A percentile compares a stretch with the other conserved stretches of the same genome.
Conservation (phyloP, 495 filamentous ascomycete genomes). For the Lasiosphaeria miniovina region DNA sequence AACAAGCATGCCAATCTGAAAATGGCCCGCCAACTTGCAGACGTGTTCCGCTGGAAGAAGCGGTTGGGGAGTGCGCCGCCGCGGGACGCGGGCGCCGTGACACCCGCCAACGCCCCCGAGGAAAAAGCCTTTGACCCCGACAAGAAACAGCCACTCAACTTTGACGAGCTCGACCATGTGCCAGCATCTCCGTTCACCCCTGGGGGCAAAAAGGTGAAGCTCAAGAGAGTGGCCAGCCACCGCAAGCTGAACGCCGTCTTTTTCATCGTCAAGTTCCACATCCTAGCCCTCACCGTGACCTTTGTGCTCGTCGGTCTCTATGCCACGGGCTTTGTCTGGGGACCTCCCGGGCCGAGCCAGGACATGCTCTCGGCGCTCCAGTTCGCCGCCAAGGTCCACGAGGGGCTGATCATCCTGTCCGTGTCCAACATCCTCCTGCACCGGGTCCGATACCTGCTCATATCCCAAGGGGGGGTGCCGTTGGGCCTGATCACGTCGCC, state of each 20-base stretch:
- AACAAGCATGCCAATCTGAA: neutral
- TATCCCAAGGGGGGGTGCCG: neutral
- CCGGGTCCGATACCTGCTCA: slow-evolving; percentile 5
- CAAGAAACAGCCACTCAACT: slow-evolving; percentile 1
- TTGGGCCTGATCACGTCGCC: slow-evolving; percentile 4
- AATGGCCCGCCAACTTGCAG: neutral
- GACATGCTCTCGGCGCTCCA: slow-evolving; percentile 1
- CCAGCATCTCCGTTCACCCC: neutral
- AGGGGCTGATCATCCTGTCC: slow-evolving; percentile 6
- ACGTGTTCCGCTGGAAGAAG: neutral
- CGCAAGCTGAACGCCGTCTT: neutral
- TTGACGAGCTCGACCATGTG: neutral
- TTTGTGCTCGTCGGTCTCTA: neutral
- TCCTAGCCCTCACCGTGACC: neutral
- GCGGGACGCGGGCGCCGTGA: neutral
- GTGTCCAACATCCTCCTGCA: slow-evolving; percentile 11
- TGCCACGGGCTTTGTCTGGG: neutral
- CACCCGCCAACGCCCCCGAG: neutral
- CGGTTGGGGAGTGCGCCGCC: neutral
- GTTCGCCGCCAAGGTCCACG: slow-evolving; percentile 13
- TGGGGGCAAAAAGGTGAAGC: neutral
- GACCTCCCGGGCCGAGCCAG: neutral
- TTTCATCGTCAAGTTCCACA: neutral
- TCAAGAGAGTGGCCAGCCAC: neutral
- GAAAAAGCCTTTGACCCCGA: neutral